Evolutionary conservation across 306 rosid genomes (phyloP), one percentile per base, ranked within the genome.

Genomic region (Prunus davidiana): DNA sequence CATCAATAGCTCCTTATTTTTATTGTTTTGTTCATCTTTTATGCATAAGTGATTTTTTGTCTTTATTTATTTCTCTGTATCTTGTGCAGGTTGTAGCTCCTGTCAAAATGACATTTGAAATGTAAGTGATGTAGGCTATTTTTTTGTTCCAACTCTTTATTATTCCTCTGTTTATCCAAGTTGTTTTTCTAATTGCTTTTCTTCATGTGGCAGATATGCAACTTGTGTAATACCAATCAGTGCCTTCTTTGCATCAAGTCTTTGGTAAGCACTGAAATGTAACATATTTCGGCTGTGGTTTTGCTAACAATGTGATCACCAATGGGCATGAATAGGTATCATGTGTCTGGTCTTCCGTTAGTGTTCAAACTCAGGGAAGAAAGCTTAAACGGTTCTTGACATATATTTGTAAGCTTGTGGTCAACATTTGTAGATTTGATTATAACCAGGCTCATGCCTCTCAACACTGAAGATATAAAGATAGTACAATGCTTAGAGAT

Each of bases 191-290:
- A 14, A 57, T 20, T 70, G 5, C 15, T 57, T 55, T 74, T 74
- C 28, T 71, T 72, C 63, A 14, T 82, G 38, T 85, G 79, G 69
- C 96, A 94, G 98, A 88, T 94, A 94, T 78, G 96, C 90, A 81
- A 92, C 96, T 2, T 88, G 98, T 86, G 98, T 94, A 68, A 74
- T 94, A 77, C 98, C 97, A 8, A 94, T 92, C 51, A 92, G 98
- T 78, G 98, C 95, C 25, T 94, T 91, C 90, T 92, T 94, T 72
- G 98, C 98, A 24, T 92, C 97, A 73, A 94, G 98, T 78, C 97
- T 94, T 57, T 94, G 97, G 97, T 94, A 86, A 94, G 93, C 76
- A 74, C 76, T 47, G 16, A 18, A 71, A 47, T 28, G 22, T 55
- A 76, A 32, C 16, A 50, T 12, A 81, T 55, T 50, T 72, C 32